A percentile compares a stretch with the other conserved stretches of the same genome.
Conservation (phyloP, 495 filamentous ascomycete species). For the Hyaloscypha bicolor region DNA sequence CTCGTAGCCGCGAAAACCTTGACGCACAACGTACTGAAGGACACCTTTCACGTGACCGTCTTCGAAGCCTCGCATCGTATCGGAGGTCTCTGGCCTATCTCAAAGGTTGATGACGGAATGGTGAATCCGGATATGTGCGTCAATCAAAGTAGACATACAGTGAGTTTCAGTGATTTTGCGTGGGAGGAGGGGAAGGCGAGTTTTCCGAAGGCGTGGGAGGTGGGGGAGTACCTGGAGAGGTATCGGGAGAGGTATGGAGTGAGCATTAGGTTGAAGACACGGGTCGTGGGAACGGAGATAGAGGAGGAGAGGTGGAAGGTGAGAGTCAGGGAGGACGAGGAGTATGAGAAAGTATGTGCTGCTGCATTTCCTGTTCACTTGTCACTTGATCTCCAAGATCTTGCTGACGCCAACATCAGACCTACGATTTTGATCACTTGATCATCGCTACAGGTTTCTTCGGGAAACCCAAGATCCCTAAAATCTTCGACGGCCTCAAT, state of each 20-base stretch:
- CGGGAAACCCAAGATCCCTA: conserved; percentile 58
- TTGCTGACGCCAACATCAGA: background rate
- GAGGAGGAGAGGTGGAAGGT: conserved; percentile 55
- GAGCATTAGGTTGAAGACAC: conserved; percentile 15
- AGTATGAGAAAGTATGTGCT: conserved; percentile 33
- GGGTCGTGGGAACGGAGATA: conserved; percentile 20
- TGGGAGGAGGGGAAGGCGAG: conserved; percentile 60
- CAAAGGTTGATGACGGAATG: conserved; percentile 39
- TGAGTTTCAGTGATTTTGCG: conserved; percentile 77
- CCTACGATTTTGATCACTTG: conserved; percentile 65
- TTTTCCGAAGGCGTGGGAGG: conserved; percentile 75
- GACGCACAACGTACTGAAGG: conserved; percentile 57
- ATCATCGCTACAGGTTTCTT: conserved; percentile 81
- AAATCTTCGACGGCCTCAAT: conserved; percentile 31
- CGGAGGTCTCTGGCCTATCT: conserved; percentile 76
- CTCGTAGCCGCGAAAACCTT: conserved; percentile 82
- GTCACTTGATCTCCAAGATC: background rate
- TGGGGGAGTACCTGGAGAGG: conserved; percentile 69
- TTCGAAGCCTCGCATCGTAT: conserved; percentile 67
- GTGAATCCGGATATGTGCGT: conserved; percentile 72
- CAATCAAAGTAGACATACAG: conserved; percentile 78
- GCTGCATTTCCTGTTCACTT: conserved; percentile 20
- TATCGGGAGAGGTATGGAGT: conserved; percentile 58
- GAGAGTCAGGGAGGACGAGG: conserved; percentile 7
- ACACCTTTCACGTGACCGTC: conserved; percentile 65